Percentiles rank a stretch among this genome's conserved stretches.
Conservation (phyloP, 2,329 filamentous ascomycete species). For the Bipolaris oryzae region DNA sequence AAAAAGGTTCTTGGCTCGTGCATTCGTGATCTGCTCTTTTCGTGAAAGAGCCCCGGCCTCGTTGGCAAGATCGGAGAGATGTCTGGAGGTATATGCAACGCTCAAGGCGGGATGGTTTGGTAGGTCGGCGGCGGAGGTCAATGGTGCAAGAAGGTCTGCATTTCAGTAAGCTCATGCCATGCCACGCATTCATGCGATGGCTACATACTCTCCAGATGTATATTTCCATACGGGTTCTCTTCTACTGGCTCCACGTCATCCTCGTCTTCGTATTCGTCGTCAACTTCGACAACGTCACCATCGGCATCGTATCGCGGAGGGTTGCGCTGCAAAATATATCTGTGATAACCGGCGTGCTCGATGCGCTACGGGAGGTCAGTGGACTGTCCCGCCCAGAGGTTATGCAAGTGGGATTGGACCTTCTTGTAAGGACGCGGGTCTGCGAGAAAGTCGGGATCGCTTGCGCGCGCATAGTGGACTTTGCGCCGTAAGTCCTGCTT, state of each 20-base stretch:
- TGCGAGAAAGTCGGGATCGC: slow-evolving; percentile 64
- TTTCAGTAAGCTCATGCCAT: slow-evolving; percentile 34
- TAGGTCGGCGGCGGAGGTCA: slow-evolving; percentile 76
- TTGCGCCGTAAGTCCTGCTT: slow-evolving; percentile 80
- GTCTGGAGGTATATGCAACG: slow-evolving; percentile 74
- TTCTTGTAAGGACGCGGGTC: slow-evolving; percentile 74
- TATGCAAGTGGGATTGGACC: slow-evolving; percentile 54
- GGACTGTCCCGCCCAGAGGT: slow-evolving; percentile 10
- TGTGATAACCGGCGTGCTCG: slow-evolving; percentile 73
- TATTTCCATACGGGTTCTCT: slow-evolving; percentile 74
- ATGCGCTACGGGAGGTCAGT: slow-evolving; percentile 61
- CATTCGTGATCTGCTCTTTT: slow-evolving; percentile 74
- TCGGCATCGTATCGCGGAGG: slow-evolving; percentile 76
- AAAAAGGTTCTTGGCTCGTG: slow-evolving; percentile 75
- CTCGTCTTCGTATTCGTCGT: slow-evolving; percentile 71
- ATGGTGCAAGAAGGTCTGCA: slow-evolving; percentile 73
- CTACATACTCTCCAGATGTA: slow-evolving; percentile 70
- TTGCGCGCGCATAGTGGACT: slow-evolving; percentile 72
- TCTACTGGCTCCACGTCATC: slow-evolving; percentile 66
- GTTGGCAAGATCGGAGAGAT: slow-evolving; percentile 71
- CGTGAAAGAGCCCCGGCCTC: slow-evolving; percentile 75
- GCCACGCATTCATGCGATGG: background rate
- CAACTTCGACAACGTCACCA: slow-evolving; percentile 75
- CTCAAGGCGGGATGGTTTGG: slow-evolving; percentile 76
- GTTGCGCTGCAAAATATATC: slow-evolving; percentile 76